phyloP scores from a whole-genome alignment of 768 basidiomycete species.

The Trametes sanguinea region DNA sequence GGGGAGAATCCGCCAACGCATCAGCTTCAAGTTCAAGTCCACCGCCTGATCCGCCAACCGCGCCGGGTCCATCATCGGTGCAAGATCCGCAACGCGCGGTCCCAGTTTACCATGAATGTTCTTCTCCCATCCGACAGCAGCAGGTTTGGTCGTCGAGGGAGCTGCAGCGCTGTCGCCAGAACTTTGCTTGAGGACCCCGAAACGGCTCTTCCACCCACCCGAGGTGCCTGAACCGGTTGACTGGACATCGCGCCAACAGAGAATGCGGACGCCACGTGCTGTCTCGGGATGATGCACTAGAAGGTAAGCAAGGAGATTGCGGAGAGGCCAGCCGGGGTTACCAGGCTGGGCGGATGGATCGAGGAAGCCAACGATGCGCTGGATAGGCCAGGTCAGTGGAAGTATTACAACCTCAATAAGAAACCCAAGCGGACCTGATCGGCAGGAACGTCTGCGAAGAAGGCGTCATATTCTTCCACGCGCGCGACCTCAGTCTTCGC shows the following conservation, averaged over 20 bases:
- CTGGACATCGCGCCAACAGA: slow-evolving; percentile 78
- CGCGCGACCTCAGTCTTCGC: slow-evolving; percentile 48
- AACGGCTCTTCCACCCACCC: slow-evolving; percentile 60
- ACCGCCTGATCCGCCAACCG: slow-evolving; percentile 96
- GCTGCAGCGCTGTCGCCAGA: slow-evolving; percentile 14
- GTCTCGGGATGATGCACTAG: slow-evolving; percentile 75
- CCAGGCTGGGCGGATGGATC: slow-evolving; percentile 77
- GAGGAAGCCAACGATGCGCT: slow-evolving; percentile 36
- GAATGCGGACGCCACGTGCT: slow-evolving; percentile 55
- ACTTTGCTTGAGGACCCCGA: slow-evolving; percentile 51
- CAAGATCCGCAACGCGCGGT: slow-evolving; percentile 86
- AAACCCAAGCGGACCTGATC: slow-evolving; percentile 36
- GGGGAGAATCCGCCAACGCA: slow-evolving; percentile 97
- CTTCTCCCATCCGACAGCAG: slow-evolving; percentile 95
- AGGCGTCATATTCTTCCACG: slow-evolving; percentile 57
- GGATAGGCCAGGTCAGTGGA: background rate
- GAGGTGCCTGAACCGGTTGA: slow-evolving; percentile 36
- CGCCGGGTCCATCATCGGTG: slow-evolving; percentile 94
- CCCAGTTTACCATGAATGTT: slow-evolving; percentile 85
- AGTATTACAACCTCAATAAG: background rate
- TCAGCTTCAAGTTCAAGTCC: slow-evolving; percentile 95
- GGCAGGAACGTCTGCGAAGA: slow-evolving; percentile 52
- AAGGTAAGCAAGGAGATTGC: slow-evolving; percentile 87
- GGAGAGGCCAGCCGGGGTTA: slow-evolving; percentile 77
- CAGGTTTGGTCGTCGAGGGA: slow-evolving; percentile 41